These are phyloP conservation scores for Claviceps sp. DNA, from an alignment of 2,329 filamentous ascomycete species.

Conservation along the genomic window DNA sequence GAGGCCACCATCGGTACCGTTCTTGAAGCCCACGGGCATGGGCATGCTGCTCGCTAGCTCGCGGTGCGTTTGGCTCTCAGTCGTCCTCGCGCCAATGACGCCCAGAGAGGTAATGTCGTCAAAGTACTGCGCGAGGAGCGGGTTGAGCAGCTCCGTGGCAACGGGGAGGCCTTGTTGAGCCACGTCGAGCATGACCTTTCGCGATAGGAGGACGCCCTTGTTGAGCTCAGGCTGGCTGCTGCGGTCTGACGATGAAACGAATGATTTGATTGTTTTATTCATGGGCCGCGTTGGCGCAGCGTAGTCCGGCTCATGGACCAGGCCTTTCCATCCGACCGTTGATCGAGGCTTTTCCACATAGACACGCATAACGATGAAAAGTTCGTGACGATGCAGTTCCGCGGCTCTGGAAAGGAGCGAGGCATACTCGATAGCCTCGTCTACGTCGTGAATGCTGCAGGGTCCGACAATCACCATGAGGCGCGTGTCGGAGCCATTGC, in stretches of 20 bases:
- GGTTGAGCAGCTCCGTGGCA: slow-evolving; percentile 95
- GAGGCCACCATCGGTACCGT: slow-evolving; percentile 86
- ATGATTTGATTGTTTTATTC: too few relatives aligned
- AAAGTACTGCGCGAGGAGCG: slow-evolving; percentile 92
- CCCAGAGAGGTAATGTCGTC: slow-evolving; percentile 85
- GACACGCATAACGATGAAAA: slow-evolving; percentile 92
- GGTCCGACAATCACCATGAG: slow-evolving; percentile 74
- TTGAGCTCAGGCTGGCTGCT: slow-evolving; percentile 86
- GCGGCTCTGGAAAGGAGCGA: slow-evolving; percentile 67
- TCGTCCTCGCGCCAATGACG: slow-evolving; percentile 90
- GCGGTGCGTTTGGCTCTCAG: slow-evolving; percentile 88
- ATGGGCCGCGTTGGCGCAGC: slow-evolving; percentile 29
- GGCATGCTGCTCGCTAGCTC: slow-evolving; percentile 87
- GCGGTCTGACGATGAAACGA: not conserved
- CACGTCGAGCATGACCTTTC: slow-evolving; percentile 86
- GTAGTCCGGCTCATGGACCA: slow-evolving; percentile 98
- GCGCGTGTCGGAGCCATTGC: slow-evolving; percentile 21
- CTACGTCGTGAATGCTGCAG: slow-evolving; percentile 93
- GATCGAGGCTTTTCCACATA: slow-evolving; percentile 98
- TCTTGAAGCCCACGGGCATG: slow-evolving; percentile 99
- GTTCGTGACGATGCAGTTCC: slow-evolving; percentile 76
- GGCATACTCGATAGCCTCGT: slow-evolving; percentile 86
- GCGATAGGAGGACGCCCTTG: slow-evolving; percentile 77
- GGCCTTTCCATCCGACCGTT: slow-evolving; percentile 95
- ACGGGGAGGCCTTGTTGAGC: slow-evolving; percentile 90